Conservation (phyloP, 1,284 basidiomycete species). For the Phellopilus nigrolimitatus region DNA sequence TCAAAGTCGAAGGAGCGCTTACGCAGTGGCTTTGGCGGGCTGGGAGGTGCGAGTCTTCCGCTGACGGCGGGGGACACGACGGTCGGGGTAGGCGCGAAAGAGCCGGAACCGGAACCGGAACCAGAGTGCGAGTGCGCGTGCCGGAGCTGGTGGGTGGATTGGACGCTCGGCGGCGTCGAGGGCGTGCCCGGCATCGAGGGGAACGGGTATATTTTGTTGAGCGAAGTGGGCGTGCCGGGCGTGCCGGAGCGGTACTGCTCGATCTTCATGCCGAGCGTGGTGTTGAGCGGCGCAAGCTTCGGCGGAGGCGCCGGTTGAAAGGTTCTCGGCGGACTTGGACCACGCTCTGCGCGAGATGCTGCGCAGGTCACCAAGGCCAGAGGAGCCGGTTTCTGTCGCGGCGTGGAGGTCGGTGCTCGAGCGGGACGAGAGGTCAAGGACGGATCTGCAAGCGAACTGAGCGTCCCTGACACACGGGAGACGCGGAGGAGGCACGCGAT, state of each 20-base stretch:
- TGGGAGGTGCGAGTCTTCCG: slow-evolving; percentile 11
- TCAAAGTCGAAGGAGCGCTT: slow-evolving; percentile 20
- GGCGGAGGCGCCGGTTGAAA: slow-evolving; percentile 49
- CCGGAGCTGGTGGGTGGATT: slow-evolving; percentile 32
- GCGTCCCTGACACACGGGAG: not conserved
- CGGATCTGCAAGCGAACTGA: slow-evolving; percentile 44
- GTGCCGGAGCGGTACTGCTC: slow-evolving; percentile 49
- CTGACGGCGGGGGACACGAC: not conserved
- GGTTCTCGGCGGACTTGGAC: slow-evolving; percentile 76
- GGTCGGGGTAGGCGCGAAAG: not conserved
- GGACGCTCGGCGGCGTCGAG: slow-evolving; percentile 26
- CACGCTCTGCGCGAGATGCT: slow-evolving; percentile 63
- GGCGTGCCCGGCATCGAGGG: slow-evolving; percentile 34
- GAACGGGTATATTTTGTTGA: slow-evolving; percentile 40
- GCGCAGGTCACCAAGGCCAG: slow-evolving; percentile 60
- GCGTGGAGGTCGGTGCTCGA: slow-evolving; percentile 45
- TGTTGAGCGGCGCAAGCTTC: slow-evolving; percentile 36
- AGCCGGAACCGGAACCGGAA: slow-evolving; percentile 17
- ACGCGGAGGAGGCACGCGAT: too few species aligned
- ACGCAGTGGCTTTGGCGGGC: slow-evolving; percentile 12
- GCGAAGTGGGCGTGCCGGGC: slow-evolving; percentile 30
- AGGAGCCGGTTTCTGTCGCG: slow-evolving; percentile 29
- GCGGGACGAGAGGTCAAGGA: slow-evolving; percentile 55
- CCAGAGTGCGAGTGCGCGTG: slow-evolving; percentile 29
- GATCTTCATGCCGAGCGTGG: slow-evolving; percentile 56